Percentiles rank a stretch among this genome's conserved stretches.
Evolutionary conservation across 2,329 filamentous ascomycete genomes (phyloP).

Genomic region (Rhexocercosporidium sp.): DNA sequence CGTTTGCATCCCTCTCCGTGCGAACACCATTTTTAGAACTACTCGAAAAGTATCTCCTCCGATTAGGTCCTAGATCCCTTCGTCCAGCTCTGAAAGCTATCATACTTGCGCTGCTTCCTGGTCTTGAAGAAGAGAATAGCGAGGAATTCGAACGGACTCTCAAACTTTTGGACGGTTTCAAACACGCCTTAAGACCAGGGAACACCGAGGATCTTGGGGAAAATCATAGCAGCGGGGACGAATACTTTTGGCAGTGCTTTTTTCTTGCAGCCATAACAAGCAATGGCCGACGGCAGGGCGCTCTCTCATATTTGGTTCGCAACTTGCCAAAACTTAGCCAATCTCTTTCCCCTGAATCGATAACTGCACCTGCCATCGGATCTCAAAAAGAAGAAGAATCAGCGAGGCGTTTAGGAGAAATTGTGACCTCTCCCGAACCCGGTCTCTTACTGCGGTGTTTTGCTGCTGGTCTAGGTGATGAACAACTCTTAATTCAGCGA

Average conservation of each 20-base stretch:
- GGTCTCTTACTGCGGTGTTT: slow-evolving; percentile 91
- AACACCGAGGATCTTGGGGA: slow-evolving; percentile 55
- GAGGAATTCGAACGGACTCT: slow-evolving; percentile 95
- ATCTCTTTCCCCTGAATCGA: slow-evolving; percentile 41
- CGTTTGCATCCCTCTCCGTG: slow-evolving; percentile 92
- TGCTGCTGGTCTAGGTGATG: slow-evolving; percentile 84
- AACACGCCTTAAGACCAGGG: slow-evolving; percentile 65
- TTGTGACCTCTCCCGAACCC: slow-evolving; percentile 88
- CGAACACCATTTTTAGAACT: slow-evolving; percentile 84
- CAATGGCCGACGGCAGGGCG: slow-evolving; percentile 81
- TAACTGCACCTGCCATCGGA: slow-evolving; percentile 37
- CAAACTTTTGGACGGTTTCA: slow-evolving; percentile 78
- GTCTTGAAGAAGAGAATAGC: slow-evolving; percentile 92
- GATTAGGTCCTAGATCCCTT: slow-evolving; percentile 71
- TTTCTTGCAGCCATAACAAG: slow-evolving; percentile 94
- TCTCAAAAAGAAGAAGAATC: slow-evolving; percentile 45
- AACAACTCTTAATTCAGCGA: slow-evolving; percentile 89
- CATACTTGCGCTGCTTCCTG: slow-evolving; percentile 86
- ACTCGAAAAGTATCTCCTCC: slow-evolving; percentile 79
- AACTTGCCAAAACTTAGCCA: slow-evolving; percentile 75
- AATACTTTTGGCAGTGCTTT: slow-evolving; percentile 98
- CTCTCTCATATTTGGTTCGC: slow-evolving; percentile 83
- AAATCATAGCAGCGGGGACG: slow-evolving; percentile 68
- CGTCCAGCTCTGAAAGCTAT: slow-evolving; percentile 90
- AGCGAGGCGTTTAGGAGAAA: slow-evolving; percentile 58